Evolutionary conservation across 78 protist genomes (phyloP).

Genomic region (Cavenderia fasciculata): DNA sequence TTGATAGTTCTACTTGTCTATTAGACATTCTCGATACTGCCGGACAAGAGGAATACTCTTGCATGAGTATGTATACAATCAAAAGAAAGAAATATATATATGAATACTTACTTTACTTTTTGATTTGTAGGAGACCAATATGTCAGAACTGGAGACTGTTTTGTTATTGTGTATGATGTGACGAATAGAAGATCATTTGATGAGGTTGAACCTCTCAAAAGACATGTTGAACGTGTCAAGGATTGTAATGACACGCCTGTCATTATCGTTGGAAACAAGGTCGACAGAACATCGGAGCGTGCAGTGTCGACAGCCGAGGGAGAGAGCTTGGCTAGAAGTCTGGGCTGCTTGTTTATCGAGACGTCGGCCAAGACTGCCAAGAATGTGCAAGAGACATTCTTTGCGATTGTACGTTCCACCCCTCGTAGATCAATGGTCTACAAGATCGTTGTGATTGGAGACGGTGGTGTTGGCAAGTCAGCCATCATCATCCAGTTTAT

Average conservation of each 20-base stretch:
- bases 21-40: conserved; percentile 97
- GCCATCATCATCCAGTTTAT: conserved; percentile 64
- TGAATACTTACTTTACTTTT: background rate
- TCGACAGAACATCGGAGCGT: conserved; percentile 79
- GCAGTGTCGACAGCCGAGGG: conserved; percentile 83
- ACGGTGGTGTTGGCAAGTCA: conserved; percentile 74
- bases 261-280: conserved; percentile 93
- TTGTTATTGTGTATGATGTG: conserved; percentile 43
- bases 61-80: conserved; percentile 84
- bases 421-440: conserved; percentile 29
- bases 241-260: conserved; percentile 85
- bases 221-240: conserved; percentile 89
- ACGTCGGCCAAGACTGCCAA: conserved; percentile 89
- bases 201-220: conserved; percentile 66
- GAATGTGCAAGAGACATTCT: conserved; percentile 93
- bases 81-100: background rate
- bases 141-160: conserved; percentile 69
- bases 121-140: conserved; percentile 51
- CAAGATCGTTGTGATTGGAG: conserved; percentile 57
- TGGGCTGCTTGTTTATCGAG: conserved; percentile 82
- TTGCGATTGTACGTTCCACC: conserved; percentile 67
- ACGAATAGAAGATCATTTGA: conserved; percentile 67
- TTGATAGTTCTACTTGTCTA: conserved; percentile 43
- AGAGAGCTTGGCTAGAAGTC: conserved; percentile 69
- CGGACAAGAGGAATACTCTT: conserved; percentile 96